A percentile compares a stretch with the other conserved stretches of the same genome.
These are phyloP conservation scores for Stylosanthes scabra DNA, from an alignment of 331 rosid species.

Conservation along the genomic window DNA sequence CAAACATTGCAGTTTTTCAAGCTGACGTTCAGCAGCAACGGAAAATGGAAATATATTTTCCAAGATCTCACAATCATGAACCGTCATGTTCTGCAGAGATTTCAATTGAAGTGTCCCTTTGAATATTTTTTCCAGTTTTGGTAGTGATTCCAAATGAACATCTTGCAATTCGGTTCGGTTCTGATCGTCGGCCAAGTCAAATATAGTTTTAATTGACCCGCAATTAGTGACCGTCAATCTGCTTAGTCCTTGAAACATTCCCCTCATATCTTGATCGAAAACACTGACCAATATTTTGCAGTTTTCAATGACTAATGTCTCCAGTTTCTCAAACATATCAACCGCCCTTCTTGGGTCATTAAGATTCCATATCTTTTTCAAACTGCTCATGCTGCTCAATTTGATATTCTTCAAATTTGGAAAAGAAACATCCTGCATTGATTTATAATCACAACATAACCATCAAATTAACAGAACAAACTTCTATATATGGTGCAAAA, in stretches of 20 bases:
- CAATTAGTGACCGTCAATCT: constrained; percentile 34
- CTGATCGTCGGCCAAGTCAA: not conserved
- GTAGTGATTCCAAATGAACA: constrained; percentile 21
- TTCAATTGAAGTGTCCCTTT: not conserved
- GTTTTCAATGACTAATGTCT: constrained; percentile 14
- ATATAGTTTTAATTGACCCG: not conserved
- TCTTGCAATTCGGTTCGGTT: not conserved
- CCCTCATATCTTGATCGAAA: constrained; percentile 4
- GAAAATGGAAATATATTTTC: constrained; percentile 33
- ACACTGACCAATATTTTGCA: constrained; percentile 25
- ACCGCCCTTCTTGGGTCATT: too few species aligned
- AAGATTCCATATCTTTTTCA: constrained; percentile 26
- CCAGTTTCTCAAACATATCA: constrained; percentile 1
- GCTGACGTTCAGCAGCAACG: not conserved
- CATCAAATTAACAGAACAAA: not conserved
- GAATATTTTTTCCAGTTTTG: constrained; percentile 34
- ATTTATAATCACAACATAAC: constrained; percentile 7
- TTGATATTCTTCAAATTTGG: constrained; percentile 34
- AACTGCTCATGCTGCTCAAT: constrained; percentile 19
- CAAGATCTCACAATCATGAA: not conserved
- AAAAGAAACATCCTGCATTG: constrained; percentile 16
- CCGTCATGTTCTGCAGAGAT: constrained; percentile 11
- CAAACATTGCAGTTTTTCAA: constrained; percentile 9
- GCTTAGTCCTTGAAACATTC: constrained; percentile 11
- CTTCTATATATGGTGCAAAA: too few species aligned